Percentiles rank a stretch among this genome's conserved stretches.
phyloP scores from a whole-genome alignment of 2,329 filamentous ascomycete species.

The Fusarium goolgardi region DNA sequence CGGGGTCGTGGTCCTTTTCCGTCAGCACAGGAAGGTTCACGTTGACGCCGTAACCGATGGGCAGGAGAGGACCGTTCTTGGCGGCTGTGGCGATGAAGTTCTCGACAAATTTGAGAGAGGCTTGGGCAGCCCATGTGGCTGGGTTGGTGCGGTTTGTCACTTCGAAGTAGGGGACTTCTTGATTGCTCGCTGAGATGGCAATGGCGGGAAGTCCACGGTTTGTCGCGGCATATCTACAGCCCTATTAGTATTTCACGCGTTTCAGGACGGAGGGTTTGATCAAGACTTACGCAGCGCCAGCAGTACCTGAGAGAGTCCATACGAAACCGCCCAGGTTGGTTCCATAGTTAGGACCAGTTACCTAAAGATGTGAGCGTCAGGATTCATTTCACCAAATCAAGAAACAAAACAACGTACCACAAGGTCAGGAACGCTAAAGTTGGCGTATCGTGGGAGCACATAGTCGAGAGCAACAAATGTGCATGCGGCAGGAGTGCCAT shows the following conservation, averaged over 20 bases:
- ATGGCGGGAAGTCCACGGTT: slow-evolving; percentile 63
- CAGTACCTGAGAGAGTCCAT: slow-evolving; percentile 63
- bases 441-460: slow-evolving; percentile 61
- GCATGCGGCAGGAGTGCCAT: slow-evolving; percentile 67
- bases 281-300: slow-evolving; percentile 55
- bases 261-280: accelerated
- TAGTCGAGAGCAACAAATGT: slow-evolving; percentile 68
- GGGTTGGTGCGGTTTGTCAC: slow-evolving; percentile 57
- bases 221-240: slow-evolving; percentile 59
- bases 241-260: accelerated
- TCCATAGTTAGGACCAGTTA: slow-evolving; percentile 68
- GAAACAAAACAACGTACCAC: slow-evolving; percentile 45
- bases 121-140: slow-evolving; percentile 56
- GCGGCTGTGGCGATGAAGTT: slow-evolving; percentile 55
- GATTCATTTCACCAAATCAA: accelerated
- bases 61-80: slow-evolving; percentile 52
- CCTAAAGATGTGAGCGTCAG: neutral
- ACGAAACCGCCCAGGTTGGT: slow-evolving; percentile 65
- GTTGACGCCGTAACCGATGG: slow-evolving; percentile 62
- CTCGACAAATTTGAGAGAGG: slow-evolving; percentile 58
- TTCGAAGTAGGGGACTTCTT: slow-evolving; percentile 55
- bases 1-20: slow-evolving; percentile 54
- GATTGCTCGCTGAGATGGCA: slow-evolving; percentile 59
- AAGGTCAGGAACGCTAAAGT: slow-evolving; percentile 63
- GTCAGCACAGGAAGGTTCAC: slow-evolving; percentile 63